Evolutionary conservation across 176 grass and related monocot genomes (phyloP).

Genomic region (Thinopyrum elongatum): DNA sequence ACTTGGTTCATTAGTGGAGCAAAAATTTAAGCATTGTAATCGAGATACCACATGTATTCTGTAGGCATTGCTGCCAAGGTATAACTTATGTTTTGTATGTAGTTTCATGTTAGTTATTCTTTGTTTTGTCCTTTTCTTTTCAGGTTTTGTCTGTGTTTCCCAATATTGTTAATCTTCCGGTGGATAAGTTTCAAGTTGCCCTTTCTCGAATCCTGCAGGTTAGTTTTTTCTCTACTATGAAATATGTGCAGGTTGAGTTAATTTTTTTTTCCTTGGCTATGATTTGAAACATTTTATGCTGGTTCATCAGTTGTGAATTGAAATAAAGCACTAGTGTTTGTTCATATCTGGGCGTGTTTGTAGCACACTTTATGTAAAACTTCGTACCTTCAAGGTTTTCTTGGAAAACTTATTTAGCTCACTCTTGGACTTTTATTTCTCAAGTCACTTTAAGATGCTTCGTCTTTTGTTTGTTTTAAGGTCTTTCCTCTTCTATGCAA

Average conservation of each 20-base stretch:
- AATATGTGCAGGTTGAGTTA: too few species aligned
- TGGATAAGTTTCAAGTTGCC: conserved; percentile 80
- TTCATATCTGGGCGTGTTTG: background rate
- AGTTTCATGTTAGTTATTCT: conserved; percentile 25
- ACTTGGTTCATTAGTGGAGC: background rate
- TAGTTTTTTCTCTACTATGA: conserved; percentile 29
- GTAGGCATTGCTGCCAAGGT: conserved; percentile 3
- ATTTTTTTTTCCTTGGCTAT: conserved; percentile 16
- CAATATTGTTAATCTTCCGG: conserved; percentile 70
- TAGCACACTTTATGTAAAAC: conserved; percentile 11
- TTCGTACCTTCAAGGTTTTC: conserved; percentile 9
- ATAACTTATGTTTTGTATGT: conserved; percentile 20
- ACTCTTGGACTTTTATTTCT: conserved; percentile 8
- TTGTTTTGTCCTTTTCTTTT: conserved; percentile 27
- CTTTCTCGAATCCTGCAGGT: conserved; percentile 83
- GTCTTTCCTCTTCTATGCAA: conserved; percentile 1
- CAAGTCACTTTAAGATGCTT: background rate
- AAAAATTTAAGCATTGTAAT: conserved; percentile 5
- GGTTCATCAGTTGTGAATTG: background rate
- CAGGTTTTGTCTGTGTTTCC: conserved; percentile 79
- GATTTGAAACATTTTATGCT: conserved; percentile 20
- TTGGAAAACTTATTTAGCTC: background rate
- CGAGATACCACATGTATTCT: conserved; percentile 13
- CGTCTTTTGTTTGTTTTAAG: conserved; percentile 11
- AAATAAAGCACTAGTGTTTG: conserved; percentile 13